A percentile compares a stretch with the other conserved stretches of the same genome.
These are phyloP conservation scores for Limtongozyma cylindracea DNA, from an alignment of 805 yeast species.

Conservation along the genomic window DNA sequence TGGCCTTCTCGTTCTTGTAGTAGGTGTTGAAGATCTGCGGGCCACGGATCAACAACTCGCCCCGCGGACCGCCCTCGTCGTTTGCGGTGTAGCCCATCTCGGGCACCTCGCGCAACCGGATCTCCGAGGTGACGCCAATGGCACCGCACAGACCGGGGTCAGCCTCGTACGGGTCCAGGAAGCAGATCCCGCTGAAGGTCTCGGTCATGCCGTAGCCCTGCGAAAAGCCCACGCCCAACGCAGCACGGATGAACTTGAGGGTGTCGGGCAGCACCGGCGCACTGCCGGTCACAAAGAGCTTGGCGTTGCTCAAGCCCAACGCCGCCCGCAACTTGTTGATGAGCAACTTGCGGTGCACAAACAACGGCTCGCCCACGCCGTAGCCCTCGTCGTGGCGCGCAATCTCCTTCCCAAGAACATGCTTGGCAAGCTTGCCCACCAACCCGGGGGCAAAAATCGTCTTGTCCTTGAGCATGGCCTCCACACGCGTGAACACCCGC, in stretches of 20 bases:
- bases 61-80: conserved; percentile 7
- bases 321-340: no score
- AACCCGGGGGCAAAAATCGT: no score
- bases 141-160: conserved; percentile 6
- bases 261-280: conserved; percentile 6
- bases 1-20: conserved; percentile 6
- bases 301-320: conserved; percentile 9
- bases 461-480: conserved; percentile 5
- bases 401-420: no score
- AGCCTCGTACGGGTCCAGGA: conserved; percentile 4
- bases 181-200: conserved; percentile 6
- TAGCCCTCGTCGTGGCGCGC: no score
- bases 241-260: conserved; percentile 5
- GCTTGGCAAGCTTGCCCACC: no score
- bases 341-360: no score
- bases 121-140: conserved; percentile 3
- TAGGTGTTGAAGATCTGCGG: conserved; percentile 6
- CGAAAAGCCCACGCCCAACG: conserved; percentile 5
- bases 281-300: conserved; percentile 6
- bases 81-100: conserved; percentile 5
- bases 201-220: conserved; percentile 13
- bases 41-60: conserved; percentile 7
- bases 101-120: conserved; percentile 5
- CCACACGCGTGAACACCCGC: conserved; percentile 6
- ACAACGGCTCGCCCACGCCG: no score